Percentiles rank a stretch among this genome's conserved stretches.
These are phyloP conservation scores for Globisporangium echinulatum DNA, from an alignment of 352 stramenopile species.

Conservation along the genomic window DNA sequence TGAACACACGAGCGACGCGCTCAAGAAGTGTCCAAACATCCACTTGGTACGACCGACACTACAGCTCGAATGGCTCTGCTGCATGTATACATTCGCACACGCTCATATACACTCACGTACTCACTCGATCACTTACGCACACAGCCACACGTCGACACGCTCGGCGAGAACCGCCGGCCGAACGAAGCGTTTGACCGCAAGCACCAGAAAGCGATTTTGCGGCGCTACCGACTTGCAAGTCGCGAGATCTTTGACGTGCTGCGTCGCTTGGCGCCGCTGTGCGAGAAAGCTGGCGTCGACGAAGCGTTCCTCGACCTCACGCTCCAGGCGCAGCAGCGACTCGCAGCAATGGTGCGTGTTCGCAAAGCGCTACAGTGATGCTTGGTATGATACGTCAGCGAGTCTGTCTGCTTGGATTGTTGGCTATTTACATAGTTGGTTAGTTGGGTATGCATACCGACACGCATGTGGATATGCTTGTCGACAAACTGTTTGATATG, in stretches of 20 bases:
- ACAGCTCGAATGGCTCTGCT: too few relatives aligned
- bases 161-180: constrained; percentile 67
- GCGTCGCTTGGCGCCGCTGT: constrained; percentile 33
- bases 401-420: too few relatives aligned
- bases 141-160: constrained; percentile 76
- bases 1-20: constrained; percentile 48
- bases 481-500: too few relatives aligned
- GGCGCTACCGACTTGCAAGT: constrained; percentile 74
- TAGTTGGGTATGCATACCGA: too few relatives aligned
- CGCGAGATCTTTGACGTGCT: constrained; percentile 73
- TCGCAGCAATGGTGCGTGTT: constrained; percentile 31
- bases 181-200: constrained; percentile 57
- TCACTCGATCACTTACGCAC: background rate
- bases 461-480: too few relatives aligned
- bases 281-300: constrained; percentile 77
- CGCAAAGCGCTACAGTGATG: too few relatives aligned
- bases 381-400: too few relatives aligned
- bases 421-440: too few relatives aligned
- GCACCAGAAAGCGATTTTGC: constrained; percentile 77
- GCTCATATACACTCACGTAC: too few relatives aligned
- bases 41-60: constrained; percentile 43
- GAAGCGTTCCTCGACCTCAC: constrained; percentile 82
- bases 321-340: constrained; percentile 44
- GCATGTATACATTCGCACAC: too few relatives aligned
- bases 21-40: constrained; percentile 75